phyloP scores from a whole-genome alignment of 441 rosid species.

The Breynia disticha region DNA sequence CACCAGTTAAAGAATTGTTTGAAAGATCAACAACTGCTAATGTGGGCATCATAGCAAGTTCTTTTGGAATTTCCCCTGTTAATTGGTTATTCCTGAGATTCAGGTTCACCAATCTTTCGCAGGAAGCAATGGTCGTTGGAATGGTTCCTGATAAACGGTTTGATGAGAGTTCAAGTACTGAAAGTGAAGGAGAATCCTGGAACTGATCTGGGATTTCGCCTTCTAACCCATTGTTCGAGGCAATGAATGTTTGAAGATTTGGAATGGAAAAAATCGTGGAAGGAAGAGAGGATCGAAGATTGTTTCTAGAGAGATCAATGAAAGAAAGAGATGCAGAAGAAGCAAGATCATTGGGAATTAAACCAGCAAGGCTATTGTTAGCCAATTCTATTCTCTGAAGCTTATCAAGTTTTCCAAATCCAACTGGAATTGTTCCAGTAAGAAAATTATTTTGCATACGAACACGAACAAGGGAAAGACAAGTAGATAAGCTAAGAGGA shows the following conservation, averaged over 20 bases:
- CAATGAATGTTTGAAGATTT: slow-evolving; percentile 54
- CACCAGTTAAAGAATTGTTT: slow-evolving; percentile 61
- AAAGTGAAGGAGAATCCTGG: slow-evolving; percentile 83
- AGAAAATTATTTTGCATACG: slow-evolving; percentile 77
- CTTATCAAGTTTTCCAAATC: slow-evolving; percentile 64
- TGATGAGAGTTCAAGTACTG: slow-evolving; percentile 71
- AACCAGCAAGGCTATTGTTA: slow-evolving; percentile 60
- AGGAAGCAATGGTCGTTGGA: slow-evolving; percentile 75
- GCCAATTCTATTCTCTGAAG: slow-evolving; percentile 73
- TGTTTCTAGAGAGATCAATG: slow-evolving; percentile 66
- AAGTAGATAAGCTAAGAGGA: slow-evolving; percentile 43
- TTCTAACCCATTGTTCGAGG: slow-evolving; percentile 41
- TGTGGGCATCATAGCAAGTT: slow-evolving; percentile 62
- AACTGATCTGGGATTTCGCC: slow-evolving; percentile 78
- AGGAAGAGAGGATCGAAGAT: slow-evolving; percentile 51
- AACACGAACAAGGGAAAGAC: slow-evolving; percentile 61
- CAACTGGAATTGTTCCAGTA: slow-evolving; percentile 62
- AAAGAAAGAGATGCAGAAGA: slow-evolving; percentile 66
- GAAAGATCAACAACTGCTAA: slow-evolving; percentile 76
- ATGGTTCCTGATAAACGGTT: slow-evolving; percentile 56
- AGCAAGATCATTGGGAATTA: slow-evolving; percentile 58
- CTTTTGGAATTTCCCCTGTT: slow-evolving; percentile 57
- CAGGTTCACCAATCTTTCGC: slow-evolving; percentile 58
- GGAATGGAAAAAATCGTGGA: slow-evolving; percentile 67
- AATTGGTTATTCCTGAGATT: slow-evolving; percentile 57